Conservation (phyloP, 2,329 filamentous ascomycete species). For the Aphanocladium album region DNA sequence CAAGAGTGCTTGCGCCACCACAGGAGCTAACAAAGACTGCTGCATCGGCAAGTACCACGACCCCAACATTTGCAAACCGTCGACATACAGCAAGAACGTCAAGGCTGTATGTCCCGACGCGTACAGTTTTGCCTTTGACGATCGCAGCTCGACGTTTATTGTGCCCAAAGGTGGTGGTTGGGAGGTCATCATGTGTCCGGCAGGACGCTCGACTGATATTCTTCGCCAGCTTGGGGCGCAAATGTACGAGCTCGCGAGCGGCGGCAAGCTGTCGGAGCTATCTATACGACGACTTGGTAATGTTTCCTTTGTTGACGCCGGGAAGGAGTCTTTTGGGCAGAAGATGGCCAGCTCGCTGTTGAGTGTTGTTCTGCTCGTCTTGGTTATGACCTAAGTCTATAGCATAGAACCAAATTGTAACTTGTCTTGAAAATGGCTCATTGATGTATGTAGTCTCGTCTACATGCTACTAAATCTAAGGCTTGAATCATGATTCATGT, state of each 20-base stretch:
- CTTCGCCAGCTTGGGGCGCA: conserved; percentile 46
- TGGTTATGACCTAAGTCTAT: neutral
- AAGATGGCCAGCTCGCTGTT: neutral
- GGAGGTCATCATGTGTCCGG: conserved; percentile 73
- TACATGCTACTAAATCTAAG: conserved; percentile 4
- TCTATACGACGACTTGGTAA: conserved; percentile 28
- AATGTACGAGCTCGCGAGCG: conserved; percentile 41
- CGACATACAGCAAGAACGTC: conserved; percentile 62
- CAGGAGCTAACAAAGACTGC: conserved; percentile 63
- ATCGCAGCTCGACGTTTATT: conserved; percentile 55
- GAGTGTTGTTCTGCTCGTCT: neutral
- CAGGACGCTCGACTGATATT: conserved; percentile 55
- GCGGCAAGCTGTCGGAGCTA: conserved; percentile 32
- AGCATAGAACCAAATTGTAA: conserved; percentile 4
- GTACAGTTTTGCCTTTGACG: conserved; percentile 69
- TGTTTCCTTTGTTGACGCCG: conserved; percentile 30
- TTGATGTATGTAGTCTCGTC: neutral
- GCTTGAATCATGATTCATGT: conserved; percentile 1
- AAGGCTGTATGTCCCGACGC: conserved; percentile 79
- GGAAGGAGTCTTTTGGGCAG: conserved; percentile 13
- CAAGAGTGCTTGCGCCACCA: conserved; percentile 69
- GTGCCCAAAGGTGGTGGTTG: conserved; percentile 66
- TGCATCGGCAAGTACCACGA: conserved; percentile 66
- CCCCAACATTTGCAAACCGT: conserved; percentile 59
- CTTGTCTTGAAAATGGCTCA: neutral